Conservation (phyloP, 345 rosid species). For the Xanthoceras sorbifolium region DNA sequence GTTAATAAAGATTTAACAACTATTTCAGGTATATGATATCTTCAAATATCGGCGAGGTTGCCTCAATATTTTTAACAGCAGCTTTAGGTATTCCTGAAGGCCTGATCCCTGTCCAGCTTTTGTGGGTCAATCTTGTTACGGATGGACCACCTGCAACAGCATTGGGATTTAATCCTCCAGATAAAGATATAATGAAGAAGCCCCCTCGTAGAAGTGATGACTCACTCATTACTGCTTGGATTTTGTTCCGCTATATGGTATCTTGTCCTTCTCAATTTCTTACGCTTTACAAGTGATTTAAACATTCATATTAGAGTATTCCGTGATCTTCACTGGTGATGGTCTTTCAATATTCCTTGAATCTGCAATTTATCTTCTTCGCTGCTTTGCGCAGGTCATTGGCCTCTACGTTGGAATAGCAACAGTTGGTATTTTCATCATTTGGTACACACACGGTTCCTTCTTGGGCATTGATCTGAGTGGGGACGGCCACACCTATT, state of each 20-base stretch:
- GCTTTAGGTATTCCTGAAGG: slow-evolving; percentile 83
- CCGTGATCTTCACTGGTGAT: neutral
- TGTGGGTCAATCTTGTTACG: slow-evolving; percentile 83
- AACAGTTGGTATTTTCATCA: slow-evolving; percentile 63
- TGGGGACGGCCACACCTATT: slow-evolving; percentile 61
- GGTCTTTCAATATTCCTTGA: neutral
- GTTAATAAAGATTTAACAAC: neutral
- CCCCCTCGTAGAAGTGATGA: slow-evolving; percentile 74
- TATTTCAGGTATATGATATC: slow-evolving; percentile 77
- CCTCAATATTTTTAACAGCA: slow-evolving; percentile 71
- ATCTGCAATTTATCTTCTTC: neutral
- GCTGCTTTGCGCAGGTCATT: slow-evolving; percentile 47
- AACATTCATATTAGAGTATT: neutral
- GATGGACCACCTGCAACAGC: slow-evolving; percentile 91
- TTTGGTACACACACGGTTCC: slow-evolving; percentile 64
- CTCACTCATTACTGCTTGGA: slow-evolving; percentile 65
- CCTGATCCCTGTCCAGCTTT: slow-evolving; percentile 78
- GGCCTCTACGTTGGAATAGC: slow-evolving; percentile 70
- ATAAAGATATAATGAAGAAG: slow-evolving; percentile 69
- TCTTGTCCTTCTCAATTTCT: neutral
- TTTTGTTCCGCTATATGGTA: slow-evolving; percentile 81
- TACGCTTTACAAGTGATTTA: neutral
- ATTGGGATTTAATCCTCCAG: slow-evolving; percentile 80
- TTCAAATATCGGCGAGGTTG: slow-evolving; percentile 82
- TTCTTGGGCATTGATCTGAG: slow-evolving; percentile 66